Evolutionary conservation across 768 basidiomycete species (phyloP), one percentile per base, ranked within the genome.

Genomic region (Mycena indigotica): DNA sequence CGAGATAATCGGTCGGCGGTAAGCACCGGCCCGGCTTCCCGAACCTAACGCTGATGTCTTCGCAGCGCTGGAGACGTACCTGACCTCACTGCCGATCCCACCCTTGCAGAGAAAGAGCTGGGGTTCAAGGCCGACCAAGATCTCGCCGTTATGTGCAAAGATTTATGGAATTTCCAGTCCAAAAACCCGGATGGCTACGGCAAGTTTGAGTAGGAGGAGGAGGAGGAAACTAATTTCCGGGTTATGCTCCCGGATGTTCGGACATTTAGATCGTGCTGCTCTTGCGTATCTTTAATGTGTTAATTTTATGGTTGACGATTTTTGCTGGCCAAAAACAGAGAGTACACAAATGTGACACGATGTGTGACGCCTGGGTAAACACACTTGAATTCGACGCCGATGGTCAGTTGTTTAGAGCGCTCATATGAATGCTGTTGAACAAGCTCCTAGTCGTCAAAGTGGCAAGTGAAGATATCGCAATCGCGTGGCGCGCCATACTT

Each of bases 81-180:
- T 1, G 94, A 98, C 69, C 81, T 99, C 48, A 97, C 94, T 6
- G 97, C 96, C 3, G 89, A 99, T 71, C 96, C 97, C 1, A 64
- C 87, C 5, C 81, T 98, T 21, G 97, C 97, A 0, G 85, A 95
- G 76, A 85, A 85, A 69, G 96, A 98, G 71, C 87, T 99, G 28
- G 93, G 93, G 5, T 99, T 98, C 82, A 83, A 84, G 59, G 96
- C 96, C 13, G 78, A 81, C 25, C 81, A 85, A 67, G 80, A 86
- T 65, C 80, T 99, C 44, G 88, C 94, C 61, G 87, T 87, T 55
- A 98, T 98, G 93, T 98, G 97, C 73, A 79, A 84, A 55, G 97
- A 99, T 73, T 78, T 97, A 65, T 98, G 97, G 97, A 95, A 95
- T 76, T 99, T 95, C 93, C 96, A 98, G 77, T 86, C 85, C n/a